Evolutionary conservation across 306 rosid genomes (phyloP), one percentile per base, ranked within the genome.

Genomic region (Betula pendula): DNA sequence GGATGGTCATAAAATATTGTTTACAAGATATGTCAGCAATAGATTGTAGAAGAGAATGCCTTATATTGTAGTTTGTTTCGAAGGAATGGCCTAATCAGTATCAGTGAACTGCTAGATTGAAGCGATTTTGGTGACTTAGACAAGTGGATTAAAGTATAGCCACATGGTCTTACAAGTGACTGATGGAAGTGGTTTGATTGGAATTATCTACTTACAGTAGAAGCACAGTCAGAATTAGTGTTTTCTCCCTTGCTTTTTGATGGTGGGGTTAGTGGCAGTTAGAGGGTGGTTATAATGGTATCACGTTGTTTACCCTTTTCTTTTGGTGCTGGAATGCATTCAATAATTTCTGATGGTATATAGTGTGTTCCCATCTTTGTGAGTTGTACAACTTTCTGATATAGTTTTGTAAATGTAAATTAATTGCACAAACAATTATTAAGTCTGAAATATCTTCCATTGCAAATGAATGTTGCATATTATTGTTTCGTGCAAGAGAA

Each of bases 171-270:
- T 31, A 8, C 42, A 19, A 65, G 22, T 35, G 70, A 2, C 12
- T 65, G 47, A 38, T 29, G 70, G 70, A 33, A 65, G 7, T 65
- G 45, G 44, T 33, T 65, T 65, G 70, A 35, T 17, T 65, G 25
- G 70, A 19, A 22, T 24, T 25, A 24, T 56, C 63, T 56, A 38
- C 15, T n/a, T 35, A 66, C 47, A 0, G 25, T 38, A 66, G 27
- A 35, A 66, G 47, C 8, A 38, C 42, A 17, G 1, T 9, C 40
- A 15, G 38, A 60, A 56, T 11, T 24, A 56, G 1, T 4, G 14
- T 24, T 12, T 25, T 22, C 63, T 1, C 8, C 3, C 16, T 56
- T 38, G 42, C 6, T 24, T 56, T 12, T 56, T 24, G 33, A 56
- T 22, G 33, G 63, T 22, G 29, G 42, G 42, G 42, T 38, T 38